A percentile compares a stretch with the other conserved stretches of the same genome.
phyloP scores from a whole-genome alignment of 1,284 basidiomycete species.

The Microbotryum scabiosae region DNA sequence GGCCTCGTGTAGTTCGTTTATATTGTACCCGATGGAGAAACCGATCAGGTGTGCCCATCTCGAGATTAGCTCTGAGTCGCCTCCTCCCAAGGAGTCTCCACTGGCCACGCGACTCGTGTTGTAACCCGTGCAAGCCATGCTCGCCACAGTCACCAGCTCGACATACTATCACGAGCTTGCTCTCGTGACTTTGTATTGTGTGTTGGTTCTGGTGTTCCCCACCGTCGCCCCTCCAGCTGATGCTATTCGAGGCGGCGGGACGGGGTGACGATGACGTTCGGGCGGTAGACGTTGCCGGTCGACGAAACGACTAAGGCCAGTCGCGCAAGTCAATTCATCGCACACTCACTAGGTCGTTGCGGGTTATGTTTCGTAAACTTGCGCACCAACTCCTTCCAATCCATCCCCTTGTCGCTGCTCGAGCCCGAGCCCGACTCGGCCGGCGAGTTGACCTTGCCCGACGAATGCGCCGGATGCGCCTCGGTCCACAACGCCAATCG shows the following conservation, averaged over 20 bases:
- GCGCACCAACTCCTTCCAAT: conserved; percentile 25
- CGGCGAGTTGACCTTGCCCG: conserved; percentile 6
- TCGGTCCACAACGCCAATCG: conserved; percentile 4
- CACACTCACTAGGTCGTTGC: conserved; percentile 7
- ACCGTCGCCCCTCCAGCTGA: not conserved
- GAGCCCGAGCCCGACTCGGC: not conserved
- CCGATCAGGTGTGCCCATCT: no score
- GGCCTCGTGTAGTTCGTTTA: no score
- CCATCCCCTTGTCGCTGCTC: conserved; percentile 3
- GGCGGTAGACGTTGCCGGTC: not conserved
- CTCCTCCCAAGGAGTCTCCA: no score
- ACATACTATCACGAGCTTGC: no score
- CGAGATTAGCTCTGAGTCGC: no score
- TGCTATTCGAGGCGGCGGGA: no score
- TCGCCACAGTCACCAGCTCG: no score
- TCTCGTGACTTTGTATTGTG: not conserved
- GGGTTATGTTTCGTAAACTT: conserved; percentile 29
- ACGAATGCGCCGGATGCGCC: conserved; percentile 1
- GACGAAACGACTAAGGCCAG: not conserved
- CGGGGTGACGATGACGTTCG: not conserved
- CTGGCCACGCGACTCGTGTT: no score
- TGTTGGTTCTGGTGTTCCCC: not conserved
- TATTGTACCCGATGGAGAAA: no score
- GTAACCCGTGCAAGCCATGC: no score
- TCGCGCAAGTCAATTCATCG: not conserved